phyloP scores from a whole-genome alignment of 2,329 filamentous ascomycete genomes.

The Colletotrichum truncatum region DNA sequence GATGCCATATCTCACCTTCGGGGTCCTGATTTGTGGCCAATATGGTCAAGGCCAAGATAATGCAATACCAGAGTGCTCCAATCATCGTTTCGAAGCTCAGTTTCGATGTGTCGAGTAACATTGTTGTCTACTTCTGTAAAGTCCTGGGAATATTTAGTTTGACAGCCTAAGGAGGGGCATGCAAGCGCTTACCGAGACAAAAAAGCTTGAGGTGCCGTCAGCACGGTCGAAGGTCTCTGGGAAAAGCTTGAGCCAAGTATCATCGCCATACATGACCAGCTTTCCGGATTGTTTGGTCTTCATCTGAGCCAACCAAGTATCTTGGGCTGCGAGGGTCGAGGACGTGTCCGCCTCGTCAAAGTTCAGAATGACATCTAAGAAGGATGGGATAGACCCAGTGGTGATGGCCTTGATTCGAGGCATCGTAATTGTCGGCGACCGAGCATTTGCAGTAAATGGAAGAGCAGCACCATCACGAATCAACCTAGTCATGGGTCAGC shows the following conservation, averaged over 20 bases:
- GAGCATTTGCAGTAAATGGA: conserved; percentile 94
- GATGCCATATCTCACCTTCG: conserved; percentile 67
- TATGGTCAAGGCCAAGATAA: conserved; percentile 95
- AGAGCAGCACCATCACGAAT: conserved; percentile 85
- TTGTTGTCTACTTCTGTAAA: conserved; percentile 98
- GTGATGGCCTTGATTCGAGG: conserved; percentile 97
- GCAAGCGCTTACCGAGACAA: conserved; percentile 81
- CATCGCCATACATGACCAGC: conserved; percentile 94
- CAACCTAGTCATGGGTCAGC: conserved; percentile 62
- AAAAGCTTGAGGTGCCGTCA: conserved; percentile 97
- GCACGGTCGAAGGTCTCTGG: conserved; percentile 85
- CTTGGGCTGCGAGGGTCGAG: conserved; percentile 86
- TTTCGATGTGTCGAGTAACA: conserved; percentile 87
- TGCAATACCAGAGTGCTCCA: conserved; percentile 96
- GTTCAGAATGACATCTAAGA: conserved; percentile 95
- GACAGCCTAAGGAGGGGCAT: conserved; percentile 33
- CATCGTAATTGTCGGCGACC: conserved; percentile 98
- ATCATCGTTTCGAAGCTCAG: conserved; percentile 79
- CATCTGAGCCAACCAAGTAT: conserved; percentile 96
- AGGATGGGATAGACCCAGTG: conserved; percentile 97
- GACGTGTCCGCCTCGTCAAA: conserved; percentile 94
- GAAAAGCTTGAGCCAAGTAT: conserved; percentile 98
- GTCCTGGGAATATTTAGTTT: conserved; percentile 66
- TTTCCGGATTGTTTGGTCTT: conserved; percentile 77
- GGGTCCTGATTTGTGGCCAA: conserved; percentile 95